A percentile compares a stretch with the other conserved stretches of the same genome.
These are phyloP conservation scores for Corymbia citriodora DNA, from an alignment of 441 rosid species.

Conservation along the genomic window DNA sequence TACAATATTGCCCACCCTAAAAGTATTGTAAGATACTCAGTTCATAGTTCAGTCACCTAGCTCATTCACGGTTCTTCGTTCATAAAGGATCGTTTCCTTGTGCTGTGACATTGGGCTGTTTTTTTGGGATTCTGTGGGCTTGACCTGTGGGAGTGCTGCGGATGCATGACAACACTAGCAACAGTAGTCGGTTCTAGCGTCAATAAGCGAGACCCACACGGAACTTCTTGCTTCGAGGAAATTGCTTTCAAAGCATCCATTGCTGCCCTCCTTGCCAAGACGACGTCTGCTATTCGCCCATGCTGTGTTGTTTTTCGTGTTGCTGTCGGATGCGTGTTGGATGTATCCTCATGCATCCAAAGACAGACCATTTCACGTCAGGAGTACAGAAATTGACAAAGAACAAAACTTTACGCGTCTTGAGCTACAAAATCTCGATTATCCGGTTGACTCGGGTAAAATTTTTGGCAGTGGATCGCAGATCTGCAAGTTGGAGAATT, in stretches of 20 bases:
- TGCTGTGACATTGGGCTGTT: neutral
- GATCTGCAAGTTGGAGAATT: neutral
- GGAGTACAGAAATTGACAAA: neutral
- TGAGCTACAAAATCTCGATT: neutral
- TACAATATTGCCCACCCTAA: too few relatives aligned
- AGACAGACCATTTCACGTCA: neutral
- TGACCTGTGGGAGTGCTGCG: neutral
- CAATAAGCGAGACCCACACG: neutral
- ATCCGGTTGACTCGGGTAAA: neutral
- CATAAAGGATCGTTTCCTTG: neutral
- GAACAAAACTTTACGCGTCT: neutral
- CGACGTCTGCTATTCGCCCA: neutral
- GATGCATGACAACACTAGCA: neutral
- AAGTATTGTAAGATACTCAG: too few relatives aligned
- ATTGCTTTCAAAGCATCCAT: neutral
- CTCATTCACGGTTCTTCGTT: too few relatives aligned
- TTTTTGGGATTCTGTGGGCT: neutral
- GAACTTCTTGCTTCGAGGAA: neutral
- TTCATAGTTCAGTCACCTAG: too few relatives aligned
- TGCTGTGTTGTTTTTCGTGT: neutral
- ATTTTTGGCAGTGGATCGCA: neutral
- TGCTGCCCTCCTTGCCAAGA: neutral
- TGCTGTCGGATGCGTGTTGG: neutral
- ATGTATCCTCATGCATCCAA: neutral
- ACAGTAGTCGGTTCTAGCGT: neutral